phyloP scores from a whole-genome alignment of 1,284 basidiomycete genomes.

The Ustilago esculenta region DNA sequence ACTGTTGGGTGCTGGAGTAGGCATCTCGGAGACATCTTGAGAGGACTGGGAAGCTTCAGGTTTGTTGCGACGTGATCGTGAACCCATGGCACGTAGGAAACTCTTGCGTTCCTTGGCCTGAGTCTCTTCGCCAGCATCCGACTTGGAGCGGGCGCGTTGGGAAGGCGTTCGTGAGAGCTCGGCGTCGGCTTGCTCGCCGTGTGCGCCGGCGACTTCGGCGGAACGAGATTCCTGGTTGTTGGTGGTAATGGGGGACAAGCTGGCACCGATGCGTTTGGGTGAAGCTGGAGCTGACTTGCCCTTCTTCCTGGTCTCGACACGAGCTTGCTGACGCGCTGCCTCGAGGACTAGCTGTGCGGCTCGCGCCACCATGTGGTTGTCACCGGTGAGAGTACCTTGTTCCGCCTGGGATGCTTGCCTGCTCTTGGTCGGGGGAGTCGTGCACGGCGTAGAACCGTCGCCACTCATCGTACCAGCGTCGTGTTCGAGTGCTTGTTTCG shows the following conservation, averaged over 20 bases:
- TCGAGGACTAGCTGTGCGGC: constrained; percentile 51
- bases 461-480: constrained; percentile 4
- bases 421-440: constrained; percentile 24
- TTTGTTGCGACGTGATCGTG: constrained; percentile 19
- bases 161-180: constrained; percentile 21
- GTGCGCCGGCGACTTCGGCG: neutral
- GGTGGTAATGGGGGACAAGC: constrained; percentile 25
- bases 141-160: constrained; percentile 42
- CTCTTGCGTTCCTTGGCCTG: constrained; percentile 41
- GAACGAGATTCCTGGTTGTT: constrained; percentile 1
- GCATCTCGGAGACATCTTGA: constrained; percentile 13
- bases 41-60: constrained; percentile 1
- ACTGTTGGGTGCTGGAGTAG: constrained; percentile 20
- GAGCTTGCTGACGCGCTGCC: constrained; percentile 48
- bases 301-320: constrained; percentile 38
- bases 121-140: constrained; percentile 28
- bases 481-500: neutral
- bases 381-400: constrained; percentile 4
- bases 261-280: constrained; percentile 26
- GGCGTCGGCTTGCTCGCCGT: neutral
- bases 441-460: constrained; percentile 14
- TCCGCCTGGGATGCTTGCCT: constrained; percentile 20
- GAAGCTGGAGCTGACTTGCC: constrained; percentile 44
- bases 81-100: constrained; percentile 28
- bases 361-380: constrained; percentile 45